Percentiles rank a stretch among this genome's conserved stretches.
These are phyloP conservation scores for Fusarium goolgardi DNA, from an alignment of 2,329 filamentous ascomycete species.

Conservation along the genomic window DNA sequence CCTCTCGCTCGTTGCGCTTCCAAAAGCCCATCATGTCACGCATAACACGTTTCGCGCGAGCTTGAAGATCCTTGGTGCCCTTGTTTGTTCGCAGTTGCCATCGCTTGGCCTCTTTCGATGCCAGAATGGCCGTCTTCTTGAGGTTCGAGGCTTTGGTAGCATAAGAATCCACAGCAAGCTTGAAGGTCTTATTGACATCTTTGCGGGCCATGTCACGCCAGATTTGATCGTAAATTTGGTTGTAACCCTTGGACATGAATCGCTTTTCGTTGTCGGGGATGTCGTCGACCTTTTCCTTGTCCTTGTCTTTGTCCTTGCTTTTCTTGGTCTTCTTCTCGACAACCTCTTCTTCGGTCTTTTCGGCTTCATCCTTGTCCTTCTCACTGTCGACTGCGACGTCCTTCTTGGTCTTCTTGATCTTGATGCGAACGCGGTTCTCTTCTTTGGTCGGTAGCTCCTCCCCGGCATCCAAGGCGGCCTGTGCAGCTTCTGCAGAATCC, in stretches of 20 bases:
- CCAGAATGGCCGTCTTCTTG: constrained; percentile 96
- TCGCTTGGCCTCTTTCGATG: constrained; percentile 94
- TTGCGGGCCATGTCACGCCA: constrained; percentile 95
- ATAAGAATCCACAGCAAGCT: constrained; percentile 87
- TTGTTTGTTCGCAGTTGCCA: constrained; percentile 99
- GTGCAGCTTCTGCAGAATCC: constrained; percentile 85
- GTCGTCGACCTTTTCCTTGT: constrained; percentile 65
- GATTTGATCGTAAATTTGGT: constrained; percentile 97
- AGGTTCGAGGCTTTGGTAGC: constrained; percentile 92
- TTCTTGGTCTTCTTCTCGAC: constrained; percentile 62
- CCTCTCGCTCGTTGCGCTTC: constrained; percentile 98
- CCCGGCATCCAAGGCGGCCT: constrained; percentile 83
- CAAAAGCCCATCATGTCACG: constrained; percentile 99
- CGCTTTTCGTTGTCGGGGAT: constrained; percentile 68
- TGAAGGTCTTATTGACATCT: constrained; percentile 91
- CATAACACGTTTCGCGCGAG: constrained; percentile 97
- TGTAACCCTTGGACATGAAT: constrained; percentile 91
- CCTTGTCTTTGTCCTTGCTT: constrained; percentile 58
- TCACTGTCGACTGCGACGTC: constrained; percentile 49
- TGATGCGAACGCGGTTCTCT: constrained; percentile 71
- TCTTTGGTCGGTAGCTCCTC: constrained; percentile 73
- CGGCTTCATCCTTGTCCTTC: constrained; percentile 59
- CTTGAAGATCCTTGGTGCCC: constrained; percentile 97
- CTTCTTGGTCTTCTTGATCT: constrained; percentile 65
- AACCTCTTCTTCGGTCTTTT: constrained; percentile 57